These are phyloP conservation scores for Basipetospora sp. DNA, from an alignment of 2,329 filamentous ascomycete species.

Conservation along the genomic window DNA sequence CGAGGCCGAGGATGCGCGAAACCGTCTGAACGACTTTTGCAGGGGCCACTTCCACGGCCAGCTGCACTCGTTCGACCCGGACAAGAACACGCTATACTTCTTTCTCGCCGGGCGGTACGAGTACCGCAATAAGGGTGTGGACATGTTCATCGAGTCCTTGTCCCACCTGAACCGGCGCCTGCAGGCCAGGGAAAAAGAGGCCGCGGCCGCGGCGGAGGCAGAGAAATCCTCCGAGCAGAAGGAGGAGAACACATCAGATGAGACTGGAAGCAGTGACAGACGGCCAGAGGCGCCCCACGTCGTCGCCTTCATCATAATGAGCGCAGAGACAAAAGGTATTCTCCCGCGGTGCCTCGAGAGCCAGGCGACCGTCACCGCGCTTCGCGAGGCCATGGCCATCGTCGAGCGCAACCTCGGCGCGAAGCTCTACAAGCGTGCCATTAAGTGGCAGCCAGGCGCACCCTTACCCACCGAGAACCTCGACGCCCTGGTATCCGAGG, in stretches of 20 bases:
- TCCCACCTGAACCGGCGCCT: constrained; percentile 88
- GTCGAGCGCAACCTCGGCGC: constrained; percentile 88
- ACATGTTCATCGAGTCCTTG: constrained; percentile 98
- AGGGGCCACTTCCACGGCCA: constrained; percentile 97
- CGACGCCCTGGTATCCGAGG: constrained; percentile 69
- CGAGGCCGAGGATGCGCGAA: constrained; percentile 92
- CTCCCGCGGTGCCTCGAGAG: constrained; percentile 93
- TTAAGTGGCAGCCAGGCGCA: constrained; percentile 91
- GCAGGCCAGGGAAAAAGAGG: constrained; percentile 65
- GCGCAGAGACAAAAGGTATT: constrained; percentile 84
- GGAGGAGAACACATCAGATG: too few relatives aligned
- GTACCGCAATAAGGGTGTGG: constrained; percentile 94
- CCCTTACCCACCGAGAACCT: constrained; percentile 89
- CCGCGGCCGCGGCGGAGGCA: too few relatives aligned
- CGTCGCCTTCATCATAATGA: constrained; percentile 97
- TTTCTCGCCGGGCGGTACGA: constrained; percentile 96
- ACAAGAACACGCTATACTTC: constrained; percentile 82
- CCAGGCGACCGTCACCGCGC: constrained; percentile 91
- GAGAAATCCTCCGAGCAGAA: too few relatives aligned
- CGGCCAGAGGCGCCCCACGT: constrained; percentile 81
- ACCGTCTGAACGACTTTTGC: constrained; percentile 96
- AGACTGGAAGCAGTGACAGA: too few relatives aligned
- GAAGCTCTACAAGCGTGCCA: constrained; percentile 82
- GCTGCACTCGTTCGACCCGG: constrained; percentile 81
- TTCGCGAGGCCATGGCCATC: constrained; percentile 81